Base-by-base conservation (phyloP, 257 asterid genomes). In the Capsicum pubescens region DNA sequence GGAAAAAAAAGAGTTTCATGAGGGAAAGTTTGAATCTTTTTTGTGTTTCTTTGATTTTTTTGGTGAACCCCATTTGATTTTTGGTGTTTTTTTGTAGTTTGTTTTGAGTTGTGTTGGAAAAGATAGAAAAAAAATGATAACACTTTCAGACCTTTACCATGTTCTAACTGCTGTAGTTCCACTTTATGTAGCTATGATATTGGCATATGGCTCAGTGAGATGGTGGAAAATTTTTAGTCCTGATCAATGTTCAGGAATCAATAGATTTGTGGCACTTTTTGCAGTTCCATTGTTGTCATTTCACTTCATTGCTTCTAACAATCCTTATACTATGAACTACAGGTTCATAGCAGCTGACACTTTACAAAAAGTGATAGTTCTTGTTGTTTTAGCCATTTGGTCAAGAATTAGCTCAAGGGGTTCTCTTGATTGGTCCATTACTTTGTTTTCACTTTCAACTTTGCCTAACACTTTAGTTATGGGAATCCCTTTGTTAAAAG, bases 171-270 rank as follows among this genome's bases (percentile, higher is more conserved):
- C 95, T 7, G 92, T 93, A 3, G 97, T 93, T 3, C 95, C 95
- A 9, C 95, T 92, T 36, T 92, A 92, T 85, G 97, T 92, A 4
- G 96, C 96, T 84, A 92, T 92, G 96, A 86, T 92, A 19, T 74
- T 93, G 0, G 97, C 97, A 3, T 93, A 93, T 82, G 97, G 93
- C 39, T 93, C 97, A 21, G 97, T 93, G 0, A 91, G 88, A 79
- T 91, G 97, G 97, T 93, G 97, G 97, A 89, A 87, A 56, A 89
- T 93, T 68, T 93, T 93, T 91, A 90, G 90, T 14, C 95, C 95
- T 0, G 95, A 93, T 19, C 97, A 93, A 83, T 93, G 97, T 74
- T 92, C 97, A 4, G 97, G 97, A 36, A 93, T 93, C 86, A 93
- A 93, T 90, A 70, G 95, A 32, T 93, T 93, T 74, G 97, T 93